Evolutionary conservation across 768 basidiomycete genomes (phyloP), one percentile per base, ranked within the genome.

Genomic region (Cystobasidium onofrii): DNA sequence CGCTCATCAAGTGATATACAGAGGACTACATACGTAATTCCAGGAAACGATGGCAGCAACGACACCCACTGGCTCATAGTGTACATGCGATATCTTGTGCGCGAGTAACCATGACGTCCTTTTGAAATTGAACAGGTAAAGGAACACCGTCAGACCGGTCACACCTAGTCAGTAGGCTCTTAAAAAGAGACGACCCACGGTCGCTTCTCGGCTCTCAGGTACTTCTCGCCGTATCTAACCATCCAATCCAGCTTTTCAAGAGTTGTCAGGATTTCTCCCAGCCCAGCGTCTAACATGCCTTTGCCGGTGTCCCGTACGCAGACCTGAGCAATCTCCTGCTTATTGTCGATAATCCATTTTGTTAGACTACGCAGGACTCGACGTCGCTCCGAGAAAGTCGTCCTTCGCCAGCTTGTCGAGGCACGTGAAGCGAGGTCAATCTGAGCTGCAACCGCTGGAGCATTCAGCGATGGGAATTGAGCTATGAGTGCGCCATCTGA

Each of bases 231-330:
- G 75, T 94, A 86, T 7, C 88, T 86, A 55, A 98, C 85, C 20
- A 97, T 80, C 90, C 90, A 98, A 76, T 95, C 90, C 82, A 97
- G 84, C 81, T 99, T 99, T 13, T 91, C 90, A 79, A 91, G 90
- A 0, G 92, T 96, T n/a, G 90, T 90, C 52, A 99, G 79, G 76
- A 98, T 90, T 82, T 99, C 96, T 41, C 96, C 96, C 46, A 99
- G 84, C 1, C 90, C 89, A 36, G 94, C 93, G 78, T 98, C 95
- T 74, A 98, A 85, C 80, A 94, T 82, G 31, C 94, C 97, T 85
- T 98, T 99, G 50, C 95, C 95, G 0, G 92, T 92, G 81, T 99
- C 95, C 36, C 95, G 85, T 80, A 91, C 92, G 27, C 91, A 91
- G 31, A 95, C 89, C 50, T 88, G 85, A 36, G 91, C 91, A 75